Percentiles rank a stretch among this genome's conserved stretches.
These are phyloP conservation scores for Boletellus sp. DNA, from an alignment of 768 basidiomycete genomes.

Conservation along the genomic window DNA sequence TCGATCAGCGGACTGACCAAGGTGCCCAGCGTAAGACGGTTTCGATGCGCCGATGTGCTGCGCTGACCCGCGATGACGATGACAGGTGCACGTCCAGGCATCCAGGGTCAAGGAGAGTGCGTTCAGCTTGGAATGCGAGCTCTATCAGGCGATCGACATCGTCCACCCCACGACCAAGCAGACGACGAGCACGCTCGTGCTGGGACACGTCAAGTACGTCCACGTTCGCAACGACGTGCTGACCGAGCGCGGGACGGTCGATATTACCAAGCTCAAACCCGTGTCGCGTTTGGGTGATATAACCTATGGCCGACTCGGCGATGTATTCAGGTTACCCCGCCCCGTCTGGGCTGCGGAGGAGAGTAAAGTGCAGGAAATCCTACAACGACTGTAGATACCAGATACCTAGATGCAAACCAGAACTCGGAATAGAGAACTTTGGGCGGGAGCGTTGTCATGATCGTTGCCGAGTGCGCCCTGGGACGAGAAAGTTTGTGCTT, in stretches of 20 bases:
- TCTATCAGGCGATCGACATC: conserved; percentile 33
- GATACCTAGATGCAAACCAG: too few relatives aligned
- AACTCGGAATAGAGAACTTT: too few relatives aligned
- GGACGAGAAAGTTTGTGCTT: too few relatives aligned
- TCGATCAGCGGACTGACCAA: conserved; percentile 40
- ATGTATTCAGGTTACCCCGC: conserved; percentile 26
- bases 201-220: conserved; percentile 41
- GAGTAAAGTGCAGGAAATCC: conserved; percentile 3
- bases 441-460: too few relatives aligned
- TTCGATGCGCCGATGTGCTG: too few relatives aligned
- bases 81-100: conserved; percentile 37
- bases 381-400: conserved; percentile 1
- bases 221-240: conserved; percentile 43
- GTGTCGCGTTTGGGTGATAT: conserved; percentile 39
- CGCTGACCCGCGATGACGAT: neutral
- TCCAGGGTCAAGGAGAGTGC: conserved; percentile 44
- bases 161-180: conserved; percentile 28
- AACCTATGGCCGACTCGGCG: conserved; percentile 32
- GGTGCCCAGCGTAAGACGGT: conserved; percentile 22
- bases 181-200: conserved; percentile 31
- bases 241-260: conserved; percentile 34
- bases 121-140: conserved; percentile 46
- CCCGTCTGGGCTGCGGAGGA: conserved; percentile 21
- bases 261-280: conserved; percentile 34
- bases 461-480: too few relatives aligned